Conservation (phyloP, 176 grass and related monocot species). For the Cocos nucifera region DNA sequence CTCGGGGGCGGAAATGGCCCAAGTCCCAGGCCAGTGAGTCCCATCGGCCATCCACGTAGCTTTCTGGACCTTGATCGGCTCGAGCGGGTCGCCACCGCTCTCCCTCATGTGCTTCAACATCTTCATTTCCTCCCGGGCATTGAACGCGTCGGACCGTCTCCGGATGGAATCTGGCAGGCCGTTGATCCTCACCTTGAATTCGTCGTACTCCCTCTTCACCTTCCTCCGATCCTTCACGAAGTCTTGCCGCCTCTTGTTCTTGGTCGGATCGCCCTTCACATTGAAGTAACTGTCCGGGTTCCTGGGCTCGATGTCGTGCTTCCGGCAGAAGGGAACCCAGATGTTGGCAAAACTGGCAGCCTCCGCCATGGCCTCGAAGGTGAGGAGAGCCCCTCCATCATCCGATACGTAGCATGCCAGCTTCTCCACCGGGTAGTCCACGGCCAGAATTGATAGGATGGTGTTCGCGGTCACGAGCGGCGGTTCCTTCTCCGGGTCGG, state of each 20-base stretch:
- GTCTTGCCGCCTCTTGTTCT: conserved; percentile 66
- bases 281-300: conserved; percentile 93
- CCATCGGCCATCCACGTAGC: conserved; percentile 99
- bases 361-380: conserved; percentile 98
- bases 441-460: conserved; percentile 80
- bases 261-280: conserved; percentile 83
- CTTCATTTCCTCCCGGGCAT: conserved; percentile 97
- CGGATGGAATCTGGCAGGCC: conserved; percentile 85
- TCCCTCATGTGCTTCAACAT: conserved; percentile 82
- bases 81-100: conserved; percentile 53
- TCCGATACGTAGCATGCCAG: conserved; percentile 89
- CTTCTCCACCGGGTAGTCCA: conserved; percentile 91
- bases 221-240: conserved; percentile 89
- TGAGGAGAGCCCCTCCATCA: conserved; percentile 76
- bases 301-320: conserved; percentile 91
- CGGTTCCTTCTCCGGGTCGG: conserved; percentile 93
- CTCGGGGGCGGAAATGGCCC: conserved; percentile 42
- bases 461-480: conserved; percentile 89
- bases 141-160: conserved; percentile 82
- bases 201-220: conserved; percentile 91
- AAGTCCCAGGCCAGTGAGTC: conserved; percentile 83
- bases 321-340: conserved; percentile 92
- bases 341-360: conserved; percentile 86
- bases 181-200: conserved; percentile 97
- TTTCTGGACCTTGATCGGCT: conserved; percentile 78